These are phyloP conservation scores for Malassezia furfur DNA, from an alignment of 1,284 basidiomycete species.

Conservation along the genomic window DNA sequence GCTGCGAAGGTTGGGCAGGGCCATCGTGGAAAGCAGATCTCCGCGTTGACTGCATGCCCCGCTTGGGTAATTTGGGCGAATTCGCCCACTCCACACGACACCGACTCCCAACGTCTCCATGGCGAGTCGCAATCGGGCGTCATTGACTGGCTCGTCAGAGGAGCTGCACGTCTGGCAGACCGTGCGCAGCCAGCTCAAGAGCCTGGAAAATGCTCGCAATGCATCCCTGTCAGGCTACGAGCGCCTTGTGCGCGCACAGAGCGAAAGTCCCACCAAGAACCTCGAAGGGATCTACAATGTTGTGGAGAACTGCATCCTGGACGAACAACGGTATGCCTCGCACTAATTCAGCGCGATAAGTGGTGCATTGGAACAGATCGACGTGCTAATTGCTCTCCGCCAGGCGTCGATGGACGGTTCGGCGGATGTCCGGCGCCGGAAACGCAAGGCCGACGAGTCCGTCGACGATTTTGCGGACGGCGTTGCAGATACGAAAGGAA, in stretches of 20 bases:
- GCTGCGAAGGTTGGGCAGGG: slow-evolving; percentile 16
- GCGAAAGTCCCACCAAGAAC: slow-evolving; percentile 25
- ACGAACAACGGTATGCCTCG: slow-evolving; percentile 21
- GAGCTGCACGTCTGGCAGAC: slow-evolving; percentile 44
- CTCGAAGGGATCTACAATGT: slow-evolving; percentile 22
- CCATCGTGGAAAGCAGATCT: slow-evolving; percentile 2
- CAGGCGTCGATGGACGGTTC: slow-evolving; percentile 18
- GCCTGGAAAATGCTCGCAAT: slow-evolving; percentile 32
- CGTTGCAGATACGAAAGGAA: neutral
- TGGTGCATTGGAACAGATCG: slow-evolving; percentile 32
- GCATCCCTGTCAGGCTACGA: slow-evolving; percentile 27
- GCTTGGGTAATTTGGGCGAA: no score
- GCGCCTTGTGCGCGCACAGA: slow-evolving; percentile 17
- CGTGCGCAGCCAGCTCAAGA: slow-evolving; percentile 30
- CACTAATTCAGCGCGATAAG: slow-evolving; percentile 23
- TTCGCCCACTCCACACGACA: no score
- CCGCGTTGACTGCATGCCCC: no score
- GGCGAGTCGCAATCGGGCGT: slow-evolving; percentile 2
- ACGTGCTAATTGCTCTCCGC: slow-evolving; percentile 30
- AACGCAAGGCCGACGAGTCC: slow-evolving; percentile 16
- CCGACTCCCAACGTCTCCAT: neutral
- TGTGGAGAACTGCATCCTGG: slow-evolving; percentile 23
- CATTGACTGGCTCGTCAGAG: slow-evolving; percentile 5
- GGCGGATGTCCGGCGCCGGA: slow-evolving; percentile 3
- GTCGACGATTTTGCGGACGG: neutral